Conservation (phyloP, 2,329 filamentous ascomycete species). For the Fusarium nematophilum region DNA sequence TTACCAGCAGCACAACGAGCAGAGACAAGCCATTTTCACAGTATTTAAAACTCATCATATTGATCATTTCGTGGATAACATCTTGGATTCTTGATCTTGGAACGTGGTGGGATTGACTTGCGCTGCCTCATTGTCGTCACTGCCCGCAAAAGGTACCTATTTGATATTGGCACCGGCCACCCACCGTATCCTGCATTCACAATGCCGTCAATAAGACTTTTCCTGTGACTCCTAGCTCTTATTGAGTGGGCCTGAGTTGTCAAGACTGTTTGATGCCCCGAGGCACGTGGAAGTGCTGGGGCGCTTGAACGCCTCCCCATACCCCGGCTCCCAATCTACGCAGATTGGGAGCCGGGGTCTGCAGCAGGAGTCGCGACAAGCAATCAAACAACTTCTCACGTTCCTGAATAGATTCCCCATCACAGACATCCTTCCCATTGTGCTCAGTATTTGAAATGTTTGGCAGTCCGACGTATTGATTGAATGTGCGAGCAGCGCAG, state of each 20-base stretch:
- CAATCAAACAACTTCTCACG: no score
- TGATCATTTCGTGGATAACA: not conserved
- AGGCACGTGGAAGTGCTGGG: no score
- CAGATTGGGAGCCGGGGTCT: no score
- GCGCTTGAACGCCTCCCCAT: no score
- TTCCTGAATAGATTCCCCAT: no score
- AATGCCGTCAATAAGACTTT: not conserved
- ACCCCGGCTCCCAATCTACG: not conserved
- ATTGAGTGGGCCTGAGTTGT: not conserved
- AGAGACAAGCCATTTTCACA: not conserved
- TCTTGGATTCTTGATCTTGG: slow-evolving; percentile 5
- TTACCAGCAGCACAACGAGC: not conserved
- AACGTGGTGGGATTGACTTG: slow-evolving; percentile 1
- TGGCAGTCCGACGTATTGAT: no score
- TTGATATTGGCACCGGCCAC: slow-evolving; percentile 23
- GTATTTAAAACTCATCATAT: not conserved
- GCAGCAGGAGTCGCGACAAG: no score
- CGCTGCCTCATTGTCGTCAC: not conserved
- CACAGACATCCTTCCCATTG: no score
- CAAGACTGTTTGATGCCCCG: not conserved
- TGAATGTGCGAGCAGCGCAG: no score
- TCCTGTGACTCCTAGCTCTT: not conserved
- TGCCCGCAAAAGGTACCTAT: slow-evolving; percentile 4
- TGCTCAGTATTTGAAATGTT: no score
- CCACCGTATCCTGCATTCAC: slow-evolving; percentile 1